Evolutionary conservation across 2,329 filamentous ascomycete genomes (phyloP).

Genomic region (Pyricularia sp.): DNA sequence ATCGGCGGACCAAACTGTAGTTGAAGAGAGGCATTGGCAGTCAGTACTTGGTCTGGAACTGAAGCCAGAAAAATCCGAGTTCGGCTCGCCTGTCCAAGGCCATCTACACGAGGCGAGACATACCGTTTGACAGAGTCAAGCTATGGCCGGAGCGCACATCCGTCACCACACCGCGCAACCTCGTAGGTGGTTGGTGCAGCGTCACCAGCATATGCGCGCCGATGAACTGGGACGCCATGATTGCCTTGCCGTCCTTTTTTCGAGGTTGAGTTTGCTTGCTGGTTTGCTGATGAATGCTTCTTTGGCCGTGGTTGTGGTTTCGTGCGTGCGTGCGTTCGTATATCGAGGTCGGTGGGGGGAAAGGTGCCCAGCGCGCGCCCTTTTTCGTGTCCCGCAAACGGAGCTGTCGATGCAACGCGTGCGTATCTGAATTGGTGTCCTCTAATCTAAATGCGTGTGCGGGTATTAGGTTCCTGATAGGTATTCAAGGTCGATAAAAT

Average conservation of each 20-base stretch:
- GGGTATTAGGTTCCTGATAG: background rate
- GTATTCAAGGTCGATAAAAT: background rate
- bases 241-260: background rate
- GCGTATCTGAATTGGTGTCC: background rate
- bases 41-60: background rate
- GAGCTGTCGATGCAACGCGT: background rate
- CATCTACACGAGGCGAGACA: background rate
- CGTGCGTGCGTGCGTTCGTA: background rate
- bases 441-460: background rate
- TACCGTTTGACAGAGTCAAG: slow-evolving; percentile 65
- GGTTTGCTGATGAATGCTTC: background rate
- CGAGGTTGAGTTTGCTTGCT: background rate
- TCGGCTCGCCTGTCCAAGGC: background rate
- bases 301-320: background rate
- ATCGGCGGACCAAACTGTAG: slow-evolving; percentile 28
- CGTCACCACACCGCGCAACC: slow-evolving; percentile 63
- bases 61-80: background rate
- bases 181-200: slow-evolving; percentile 43
- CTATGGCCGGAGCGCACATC: slow-evolving; percentile 58
- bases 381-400: background rate
- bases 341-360: background rate
- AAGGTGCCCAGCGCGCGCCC: background rate
- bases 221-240: slow-evolving; percentile 62
- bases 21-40: background rate
- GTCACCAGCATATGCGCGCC: slow-evolving; percentile 69